These are phyloP conservation scores for Nyctanthes arbortristis DNA, from an alignment of 257 asterid species.

Conservation along the genomic window DNA sequence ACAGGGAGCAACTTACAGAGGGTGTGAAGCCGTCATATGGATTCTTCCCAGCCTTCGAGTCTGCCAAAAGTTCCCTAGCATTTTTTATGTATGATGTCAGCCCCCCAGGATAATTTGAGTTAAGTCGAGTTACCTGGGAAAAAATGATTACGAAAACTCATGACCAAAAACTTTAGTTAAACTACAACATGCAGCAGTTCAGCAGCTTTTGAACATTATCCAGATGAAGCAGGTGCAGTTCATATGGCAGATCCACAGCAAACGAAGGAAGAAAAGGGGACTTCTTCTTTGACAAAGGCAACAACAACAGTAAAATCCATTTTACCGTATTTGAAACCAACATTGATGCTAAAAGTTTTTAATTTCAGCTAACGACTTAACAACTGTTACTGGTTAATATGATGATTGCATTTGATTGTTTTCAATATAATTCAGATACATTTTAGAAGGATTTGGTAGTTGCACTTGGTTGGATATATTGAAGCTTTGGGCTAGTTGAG, in stretches of 20 bases:
- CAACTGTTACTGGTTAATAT: no score
- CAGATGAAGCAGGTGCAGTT: constrained; percentile 3
- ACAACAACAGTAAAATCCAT: not conserved
- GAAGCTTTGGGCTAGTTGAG: no score
- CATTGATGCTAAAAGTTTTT: no score
- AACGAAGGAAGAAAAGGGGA: not conserved
- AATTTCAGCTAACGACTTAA: no score
- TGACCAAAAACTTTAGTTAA: not conserved
- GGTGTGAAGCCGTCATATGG: constrained; percentile 96
- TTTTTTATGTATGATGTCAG: constrained; percentile 72
- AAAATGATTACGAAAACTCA: constrained; percentile 14
- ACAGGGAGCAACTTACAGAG: constrained; percentile 64
- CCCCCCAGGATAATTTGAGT: constrained; percentile 93
- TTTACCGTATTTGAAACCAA: no score
- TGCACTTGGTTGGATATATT: no score
- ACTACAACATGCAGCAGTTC: not conserved
- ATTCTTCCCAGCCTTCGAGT: constrained; percentile 93
- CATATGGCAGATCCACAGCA: constrained; percentile 3
- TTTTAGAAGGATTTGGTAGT: no score
- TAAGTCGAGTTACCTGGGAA: constrained; percentile 69
- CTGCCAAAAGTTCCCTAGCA: constrained; percentile 90
- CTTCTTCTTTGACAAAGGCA: not conserved
- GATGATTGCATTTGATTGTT: no score
- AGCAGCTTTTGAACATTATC: constrained; percentile 5
- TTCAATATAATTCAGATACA: no score